Evolutionary conservation across 2,329 filamentous ascomycete genomes (phyloP).

Genomic region (Hypoxylon sp.): DNA sequence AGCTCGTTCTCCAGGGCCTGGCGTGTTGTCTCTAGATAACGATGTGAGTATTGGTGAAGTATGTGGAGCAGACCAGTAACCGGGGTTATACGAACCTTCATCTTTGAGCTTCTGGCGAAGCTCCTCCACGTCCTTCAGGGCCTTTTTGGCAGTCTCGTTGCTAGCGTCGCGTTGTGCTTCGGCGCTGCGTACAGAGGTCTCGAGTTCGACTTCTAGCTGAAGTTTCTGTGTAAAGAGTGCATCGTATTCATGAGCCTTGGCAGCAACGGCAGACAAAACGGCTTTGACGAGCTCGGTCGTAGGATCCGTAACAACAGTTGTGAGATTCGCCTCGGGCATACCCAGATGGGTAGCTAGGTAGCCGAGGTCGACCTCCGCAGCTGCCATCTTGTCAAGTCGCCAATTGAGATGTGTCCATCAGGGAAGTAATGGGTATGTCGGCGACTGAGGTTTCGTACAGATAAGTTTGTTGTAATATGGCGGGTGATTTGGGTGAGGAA

Average conservation of each 20-base stretch:
- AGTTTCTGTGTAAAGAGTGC: constrained; percentile 88
- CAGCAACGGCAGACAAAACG: constrained; percentile 79
- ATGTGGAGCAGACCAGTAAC: neutral
- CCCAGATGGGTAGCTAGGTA: constrained; percentile 80
- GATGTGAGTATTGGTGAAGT: constrained; percentile 32
- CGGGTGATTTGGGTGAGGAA: constrained; percentile 6
- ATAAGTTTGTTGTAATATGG: neutral
- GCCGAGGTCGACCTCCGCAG: constrained; percentile 73
- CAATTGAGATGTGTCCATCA: constrained; percentile 44
- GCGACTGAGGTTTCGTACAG: neutral
- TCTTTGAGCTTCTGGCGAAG: constrained; percentile 83
- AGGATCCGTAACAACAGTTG: constrained; percentile 72
- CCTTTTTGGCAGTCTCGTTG: constrained; percentile 85
- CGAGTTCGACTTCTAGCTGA: constrained; percentile 89
- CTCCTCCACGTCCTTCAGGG: constrained; percentile 84
- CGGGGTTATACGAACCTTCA: constrained; percentile 71
- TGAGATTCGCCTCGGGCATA: constrained; percentile 73
- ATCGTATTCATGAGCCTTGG: constrained; percentile 86
- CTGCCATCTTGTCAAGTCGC: constrained; percentile 65
- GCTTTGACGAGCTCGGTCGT: constrained; percentile 82
- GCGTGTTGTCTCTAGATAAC: constrained; percentile 75
- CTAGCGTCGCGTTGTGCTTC: constrained; percentile 86
- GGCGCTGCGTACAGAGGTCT: constrained; percentile 85
- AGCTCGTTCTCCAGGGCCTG: constrained; percentile 85
- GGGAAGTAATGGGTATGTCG: constrained; percentile 30